Evolutionary conservation across 495 filamentous ascomycete species (phyloP).

Genomic region (Penicillium lividum): DNA sequence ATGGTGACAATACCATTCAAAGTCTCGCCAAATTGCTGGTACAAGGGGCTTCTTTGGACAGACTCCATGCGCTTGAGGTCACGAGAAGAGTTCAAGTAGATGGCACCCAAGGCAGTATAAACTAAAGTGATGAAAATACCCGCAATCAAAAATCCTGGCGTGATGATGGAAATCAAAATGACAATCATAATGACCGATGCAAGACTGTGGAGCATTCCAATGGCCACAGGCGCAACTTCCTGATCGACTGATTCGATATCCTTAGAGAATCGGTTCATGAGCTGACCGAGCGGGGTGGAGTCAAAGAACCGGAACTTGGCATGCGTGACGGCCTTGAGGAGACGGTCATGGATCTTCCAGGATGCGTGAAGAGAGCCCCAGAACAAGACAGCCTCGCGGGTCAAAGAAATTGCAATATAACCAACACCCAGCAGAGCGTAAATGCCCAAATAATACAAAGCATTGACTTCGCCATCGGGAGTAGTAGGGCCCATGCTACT

Average conservation of each 20-base stretch:
- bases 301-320: constrained; percentile 98
- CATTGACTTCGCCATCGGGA: constrained; percentile 61
- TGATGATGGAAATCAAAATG: constrained; percentile 87
- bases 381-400: constrained; percentile 85
- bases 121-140: constrained; percentile 80
- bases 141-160: constrained; percentile 87
- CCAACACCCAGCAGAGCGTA: constrained; percentile 77
- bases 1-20: constrained; percentile 96
- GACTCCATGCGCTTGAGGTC: constrained; percentile 96
- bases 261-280: constrained; percentile 99
- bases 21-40: constrained; percentile 98
- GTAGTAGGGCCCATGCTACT: constrained; percentile 7
- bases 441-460: constrained; percentile 77
- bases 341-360: constrained; percentile 74
- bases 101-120: constrained; percentile 78
- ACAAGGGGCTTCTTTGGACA: constrained; percentile 89
- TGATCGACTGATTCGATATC: constrained; percentile 95
- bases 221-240: constrained; percentile 89
- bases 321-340: constrained; percentile 78
- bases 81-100: constrained; percentile 88
- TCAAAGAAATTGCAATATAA: constrained; percentile 73
- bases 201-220: constrained; percentile 67
- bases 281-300: constrained; percentile 89
- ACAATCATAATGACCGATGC: constrained; percentile 85
- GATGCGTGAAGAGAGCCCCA: constrained; percentile 90